Percentiles rank a stretch among this genome's conserved stretches.
Conservation (phyloP, 1,284 basidiomycete genomes). For the Ganoderma boninense region DNA sequence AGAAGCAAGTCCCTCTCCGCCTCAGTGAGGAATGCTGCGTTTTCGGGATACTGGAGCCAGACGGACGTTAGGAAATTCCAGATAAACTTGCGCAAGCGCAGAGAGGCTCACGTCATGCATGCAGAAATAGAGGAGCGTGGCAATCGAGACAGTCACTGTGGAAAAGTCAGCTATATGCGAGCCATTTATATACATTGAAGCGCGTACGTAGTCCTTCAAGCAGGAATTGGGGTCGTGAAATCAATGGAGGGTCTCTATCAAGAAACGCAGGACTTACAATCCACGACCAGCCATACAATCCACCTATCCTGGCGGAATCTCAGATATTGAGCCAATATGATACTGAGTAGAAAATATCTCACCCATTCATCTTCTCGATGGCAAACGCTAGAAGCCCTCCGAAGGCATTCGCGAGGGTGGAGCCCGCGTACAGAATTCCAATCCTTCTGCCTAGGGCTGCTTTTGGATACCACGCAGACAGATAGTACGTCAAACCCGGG, state of each 20-base stretch:
- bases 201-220: conserved; percentile 11
- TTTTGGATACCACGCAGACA: conserved; percentile 44
- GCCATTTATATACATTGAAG: not conserved
- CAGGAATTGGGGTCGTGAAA: conserved; percentile 1
- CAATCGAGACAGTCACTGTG: conserved; percentile 6
- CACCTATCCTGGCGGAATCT: conserved; percentile 14
- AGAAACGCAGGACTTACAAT: conserved; percentile 5
- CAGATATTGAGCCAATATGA: conserved; percentile 32
- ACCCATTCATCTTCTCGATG: conserved; percentile 18
- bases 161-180: not conserved
- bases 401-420: conserved; percentile 54
- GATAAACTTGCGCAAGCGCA: not conserved
- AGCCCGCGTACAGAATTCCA: conserved; percentile 62
- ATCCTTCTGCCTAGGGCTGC: conserved; percentile 23
- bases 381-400: conserved; percentile 22
- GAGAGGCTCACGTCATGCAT: conserved; percentile 11
- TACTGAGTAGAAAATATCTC: not conserved
- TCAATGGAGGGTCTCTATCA: not conserved
- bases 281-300: conserved; percentile 13
- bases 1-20: conserved; percentile 43
- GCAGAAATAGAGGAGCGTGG: conserved; percentile 10
- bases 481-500: conserved; percentile 61
- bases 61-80: not conserved
- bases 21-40: conserved; percentile 38
- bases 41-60: conserved; percentile 1